phyloP scores from a whole-genome alignment of 257 asterid genomes.

The Coffea canephora region DNA sequence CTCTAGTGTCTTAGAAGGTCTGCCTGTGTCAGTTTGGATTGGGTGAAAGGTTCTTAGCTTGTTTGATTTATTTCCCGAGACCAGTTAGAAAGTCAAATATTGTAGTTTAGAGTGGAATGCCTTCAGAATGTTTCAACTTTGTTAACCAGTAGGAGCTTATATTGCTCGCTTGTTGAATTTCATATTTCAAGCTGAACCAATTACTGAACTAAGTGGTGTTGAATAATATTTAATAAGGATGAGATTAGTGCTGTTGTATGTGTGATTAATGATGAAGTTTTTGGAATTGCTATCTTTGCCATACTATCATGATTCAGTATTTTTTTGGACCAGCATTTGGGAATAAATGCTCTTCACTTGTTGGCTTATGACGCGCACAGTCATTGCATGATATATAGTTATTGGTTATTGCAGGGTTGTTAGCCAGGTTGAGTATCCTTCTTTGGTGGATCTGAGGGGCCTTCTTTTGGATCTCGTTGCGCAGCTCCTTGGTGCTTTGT shows the following conservation, averaged over 20 bases:
- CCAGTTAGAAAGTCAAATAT: background rate
- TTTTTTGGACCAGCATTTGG: constrained; percentile 4
- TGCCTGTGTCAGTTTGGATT: background rate
- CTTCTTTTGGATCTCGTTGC: constrained; percentile 98
- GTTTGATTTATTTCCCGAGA: background rate
- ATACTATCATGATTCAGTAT: background rate
- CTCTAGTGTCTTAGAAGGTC: background rate
- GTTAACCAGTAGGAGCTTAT: background rate
- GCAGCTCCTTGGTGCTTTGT: constrained; percentile 98
- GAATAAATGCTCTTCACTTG: background rate
- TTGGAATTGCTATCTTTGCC: background rate
- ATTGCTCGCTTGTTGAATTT: background rate
- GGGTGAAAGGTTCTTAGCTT: background rate
- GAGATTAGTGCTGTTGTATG: background rate
- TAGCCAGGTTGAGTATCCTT: constrained; percentile 97
- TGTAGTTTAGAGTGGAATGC: background rate
- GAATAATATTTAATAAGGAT: background rate
- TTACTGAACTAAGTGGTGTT: background rate
- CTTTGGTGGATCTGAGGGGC: constrained; percentile 97
- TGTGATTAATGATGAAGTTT: background rate
- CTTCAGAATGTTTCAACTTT: background rate
- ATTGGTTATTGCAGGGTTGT: constrained; percentile 67
- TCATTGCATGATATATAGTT: constrained; percentile 8
- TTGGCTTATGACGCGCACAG: background rate
- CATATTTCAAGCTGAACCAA: background rate